These are phyloP conservation scores for Aspergillus leporis DNA, from an alignment of 495 filamentous ascomycete species.

Conservation along the genomic window DNA sequence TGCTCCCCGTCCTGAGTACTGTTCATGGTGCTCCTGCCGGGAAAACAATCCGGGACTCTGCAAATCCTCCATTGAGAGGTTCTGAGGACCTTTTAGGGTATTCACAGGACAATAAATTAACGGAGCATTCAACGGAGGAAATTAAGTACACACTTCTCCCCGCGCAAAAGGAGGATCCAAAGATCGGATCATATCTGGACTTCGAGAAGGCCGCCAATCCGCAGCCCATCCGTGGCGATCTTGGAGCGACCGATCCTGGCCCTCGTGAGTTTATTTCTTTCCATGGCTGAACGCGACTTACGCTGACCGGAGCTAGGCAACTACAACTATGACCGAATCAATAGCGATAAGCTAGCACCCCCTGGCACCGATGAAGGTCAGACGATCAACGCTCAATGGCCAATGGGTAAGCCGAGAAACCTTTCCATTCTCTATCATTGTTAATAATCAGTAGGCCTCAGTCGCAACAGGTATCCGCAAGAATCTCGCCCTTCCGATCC, in stretches of 20 bases:
- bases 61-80: constrained; percentile 34
- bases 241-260: constrained; percentile 61
- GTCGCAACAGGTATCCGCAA: constrained; percentile 51
- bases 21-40: constrained; percentile 21
- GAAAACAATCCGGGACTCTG: constrained; percentile 12
- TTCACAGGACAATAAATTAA: constrained; percentile 33
- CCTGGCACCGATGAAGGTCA: constrained; percentile 64
- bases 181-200: constrained; percentile 62
- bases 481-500: background rate
- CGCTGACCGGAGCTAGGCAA: constrained; percentile 42
- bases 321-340: constrained; percentile 59
- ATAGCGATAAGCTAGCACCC: constrained; percentile 66
- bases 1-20: constrained; percentile 10
- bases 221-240: constrained; percentile 65
- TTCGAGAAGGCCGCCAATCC: constrained; percentile 62
- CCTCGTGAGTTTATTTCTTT: constrained; percentile 44
- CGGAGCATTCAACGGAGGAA: constrained; percentile 33
- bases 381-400: constrained; percentile 70
- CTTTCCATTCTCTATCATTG: background rate
- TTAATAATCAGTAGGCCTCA: constrained; percentile 41
- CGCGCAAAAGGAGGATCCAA: constrained; percentile 57
- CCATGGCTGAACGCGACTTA: background rate
- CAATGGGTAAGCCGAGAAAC: constrained; percentile 50
- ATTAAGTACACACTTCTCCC: constrained; percentile 45
- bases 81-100: constrained; percentile 37